Percentiles rank a stretch among this genome's conserved stretches.
These are phyloP conservation scores for Wickerhamomyces bovis DNA, from an alignment of 805 yeast species.

Conservation along the genomic window DNA sequence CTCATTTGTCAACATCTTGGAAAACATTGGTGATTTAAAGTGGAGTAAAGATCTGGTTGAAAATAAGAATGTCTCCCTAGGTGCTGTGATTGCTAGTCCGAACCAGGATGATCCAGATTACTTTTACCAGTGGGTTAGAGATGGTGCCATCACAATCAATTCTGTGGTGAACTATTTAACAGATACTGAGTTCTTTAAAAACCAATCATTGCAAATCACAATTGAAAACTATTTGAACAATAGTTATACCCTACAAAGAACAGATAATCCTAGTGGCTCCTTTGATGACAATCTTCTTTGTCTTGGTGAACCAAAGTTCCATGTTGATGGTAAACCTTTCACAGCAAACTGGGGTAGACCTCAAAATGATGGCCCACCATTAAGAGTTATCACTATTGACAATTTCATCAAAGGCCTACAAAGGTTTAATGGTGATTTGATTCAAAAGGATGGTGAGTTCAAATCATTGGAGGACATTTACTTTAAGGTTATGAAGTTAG, in stretches of 20 bases:
- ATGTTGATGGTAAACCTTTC: constrained; percentile 59
- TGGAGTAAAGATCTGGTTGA: constrained; percentile 21
- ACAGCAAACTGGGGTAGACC: constrained; percentile 85
- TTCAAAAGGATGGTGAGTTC: constrained; percentile 21
- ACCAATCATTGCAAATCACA: constrained; percentile 20
- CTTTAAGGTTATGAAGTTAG: constrained; percentile 53
- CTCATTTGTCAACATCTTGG: constrained; percentile 38
- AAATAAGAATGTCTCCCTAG: constrained; percentile 41
- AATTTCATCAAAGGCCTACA: constrained; percentile 44
- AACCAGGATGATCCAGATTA: constrained; percentile 69
- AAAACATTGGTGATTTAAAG: constrained; percentile 41
- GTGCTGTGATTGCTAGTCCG: constrained; percentile 84
- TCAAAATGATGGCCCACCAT: constrained; percentile 91
- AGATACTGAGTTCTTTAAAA: constrained; percentile 29
- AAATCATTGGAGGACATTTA: constrained; percentile 34
- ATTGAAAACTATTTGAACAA: constrained; percentile 61
- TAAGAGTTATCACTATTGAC: constrained; percentile 61
- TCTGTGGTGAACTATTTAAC: constrained; percentile 52
- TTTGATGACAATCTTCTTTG: constrained; percentile 43
- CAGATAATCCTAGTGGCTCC: constrained; percentile 62
- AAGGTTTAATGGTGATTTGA: constrained; percentile 26
- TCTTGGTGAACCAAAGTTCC: constrained; percentile 88
- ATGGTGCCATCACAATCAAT: constrained; percentile 74
- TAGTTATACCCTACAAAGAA: constrained; percentile 54
- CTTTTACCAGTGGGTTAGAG: constrained; percentile 87